Evolutionary conservation across 2,329 filamentous ascomycete species (phyloP).

Genomic region (Penicillium corylophilum): DNA sequence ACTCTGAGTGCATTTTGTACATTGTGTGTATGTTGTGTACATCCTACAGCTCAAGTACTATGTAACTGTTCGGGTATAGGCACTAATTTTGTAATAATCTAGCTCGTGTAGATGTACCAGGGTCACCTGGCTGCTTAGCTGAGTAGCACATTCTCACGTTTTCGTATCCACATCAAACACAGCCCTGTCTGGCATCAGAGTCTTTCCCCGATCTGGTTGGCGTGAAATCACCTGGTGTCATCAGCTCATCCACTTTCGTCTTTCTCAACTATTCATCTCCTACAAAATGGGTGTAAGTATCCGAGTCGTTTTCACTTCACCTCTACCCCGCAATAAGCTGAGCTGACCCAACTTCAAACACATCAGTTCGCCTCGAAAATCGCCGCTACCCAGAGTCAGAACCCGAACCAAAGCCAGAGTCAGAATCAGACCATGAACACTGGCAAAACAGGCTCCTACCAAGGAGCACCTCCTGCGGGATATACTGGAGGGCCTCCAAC

Average conservation of each 20-base stretch:
- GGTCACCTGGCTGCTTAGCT: background rate
- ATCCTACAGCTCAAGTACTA: background rate
- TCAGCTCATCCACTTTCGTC: background rate
- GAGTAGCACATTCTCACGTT: background rate
- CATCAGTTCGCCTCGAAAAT: slow-evolving; percentile 41
- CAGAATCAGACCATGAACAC: slow-evolving; percentile 17
- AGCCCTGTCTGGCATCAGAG: background rate
- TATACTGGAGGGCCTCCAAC: slow-evolving; percentile 40
- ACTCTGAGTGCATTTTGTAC: background rate
- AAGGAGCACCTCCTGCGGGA: slow-evolving; percentile 37
- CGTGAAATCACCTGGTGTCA: slow-evolving; percentile 5
- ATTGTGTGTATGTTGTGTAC: background rate
- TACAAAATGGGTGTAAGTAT: slow-evolving; percentile 15
- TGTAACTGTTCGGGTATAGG: background rate
- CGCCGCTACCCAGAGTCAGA: slow-evolving; percentile 36
- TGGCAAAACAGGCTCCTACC: slow-evolving; percentile 30
- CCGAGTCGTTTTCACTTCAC: background rate
- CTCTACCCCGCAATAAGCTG: background rate
- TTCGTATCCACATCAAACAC: background rate
- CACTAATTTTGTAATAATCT: background rate
- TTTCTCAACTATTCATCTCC: background rate
- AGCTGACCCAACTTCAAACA: slow-evolving; percentile 1
- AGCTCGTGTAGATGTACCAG: background rate
- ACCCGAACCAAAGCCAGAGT: slow-evolving; percentile 2
- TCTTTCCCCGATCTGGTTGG: slow-evolving; percentile 7